A percentile compares a stretch with the other conserved stretches of the same genome.
These are phyloP conservation scores for Aureobasidium pullulans DNA, from an alignment of 2,329 filamentous ascomycete species.

Conservation along the genomic window DNA sequence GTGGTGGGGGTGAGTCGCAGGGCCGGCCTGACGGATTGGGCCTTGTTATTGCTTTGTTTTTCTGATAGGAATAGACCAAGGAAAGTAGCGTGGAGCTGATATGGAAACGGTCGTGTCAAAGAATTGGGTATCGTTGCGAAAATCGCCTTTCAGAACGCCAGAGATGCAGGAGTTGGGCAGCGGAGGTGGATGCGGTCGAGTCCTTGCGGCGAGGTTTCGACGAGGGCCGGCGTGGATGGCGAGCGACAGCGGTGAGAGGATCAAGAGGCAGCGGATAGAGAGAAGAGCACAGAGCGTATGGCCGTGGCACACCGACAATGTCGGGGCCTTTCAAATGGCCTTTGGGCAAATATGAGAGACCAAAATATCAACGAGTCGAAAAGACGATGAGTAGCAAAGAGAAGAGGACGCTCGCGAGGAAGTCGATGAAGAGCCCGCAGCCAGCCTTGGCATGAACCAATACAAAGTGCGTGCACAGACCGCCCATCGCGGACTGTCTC, in stretches of 20 bases:
- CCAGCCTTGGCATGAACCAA: too few relatives aligned
- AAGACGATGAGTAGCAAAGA: constrained; percentile 15
- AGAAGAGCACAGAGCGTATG: constrained; percentile 19
- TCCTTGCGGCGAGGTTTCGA: constrained; percentile 12
- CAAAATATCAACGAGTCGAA: constrained; percentile 35
- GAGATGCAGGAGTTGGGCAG: constrained; percentile 5
- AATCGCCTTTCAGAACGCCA: constrained; percentile 10
- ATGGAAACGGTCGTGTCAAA: not conserved
- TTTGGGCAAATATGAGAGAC: constrained; percentile 17
- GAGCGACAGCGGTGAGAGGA: constrained; percentile 5
- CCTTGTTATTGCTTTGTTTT: constrained; percentile 9
- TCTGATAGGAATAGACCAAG: not conserved
- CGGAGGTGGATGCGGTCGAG: constrained; percentile 11
- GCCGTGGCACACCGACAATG: constrained; percentile 29
- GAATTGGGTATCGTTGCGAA: constrained; percentile 15
- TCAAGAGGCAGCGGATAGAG: constrained; percentile 3
- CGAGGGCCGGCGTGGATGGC: not conserved
- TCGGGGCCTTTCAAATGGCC: constrained; percentile 28
- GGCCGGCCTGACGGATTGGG: constrained; percentile 7
- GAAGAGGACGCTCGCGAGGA: constrained; percentile 10
- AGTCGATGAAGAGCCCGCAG: not conserved
- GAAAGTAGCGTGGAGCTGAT: constrained; percentile 12
- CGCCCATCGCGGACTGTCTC: too few relatives aligned
- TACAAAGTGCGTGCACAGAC: too few relatives aligned
- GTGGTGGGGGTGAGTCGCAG: not conserved